Base-by-base conservation (phyloP, 2,329 filamentous ascomycete species). In the Xylariaceae sp. region DNA sequence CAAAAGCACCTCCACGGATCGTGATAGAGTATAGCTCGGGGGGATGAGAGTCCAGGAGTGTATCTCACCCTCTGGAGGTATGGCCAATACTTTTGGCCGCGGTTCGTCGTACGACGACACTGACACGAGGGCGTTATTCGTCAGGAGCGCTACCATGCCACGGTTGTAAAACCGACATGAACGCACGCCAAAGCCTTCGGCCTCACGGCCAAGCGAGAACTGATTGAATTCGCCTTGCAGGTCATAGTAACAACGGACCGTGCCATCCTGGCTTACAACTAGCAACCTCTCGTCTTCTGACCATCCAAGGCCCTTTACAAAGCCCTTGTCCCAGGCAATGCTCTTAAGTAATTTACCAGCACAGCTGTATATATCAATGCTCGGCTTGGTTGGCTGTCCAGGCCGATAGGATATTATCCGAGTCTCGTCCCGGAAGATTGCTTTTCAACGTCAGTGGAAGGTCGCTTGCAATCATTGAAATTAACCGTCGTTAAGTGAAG, bases 211-310 rank as follows among this genome's bases (percentile, higher is more conserved):
- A 0, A 99, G 77, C 1, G 89, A 92, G 71, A 97, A 99, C 54
- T 95, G 92, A 15, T 87, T 89, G 68, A 99, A 99, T 68, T 97
- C 92, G 58, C 88, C 89, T 69, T 96, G 88, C n/a, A 99, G 75
- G 66, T 94, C 89, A 69, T 91, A 85, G 67, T 92, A 96, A 70
- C 90, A 94, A 56, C 92, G 81, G 41, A 97, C 92, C 1, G 85
- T 92, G 21, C 94, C 94, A 67, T 99, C 92, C 49, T 88, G 83
- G 9, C 91, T 89, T 48, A 97, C 85, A 0, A 96, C 87, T 3
- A 99, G 76, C 44, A 99, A 79, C 68, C 88, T 87, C 76, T 99
- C 94, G 61, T 96, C 90, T 66, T 96, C 92, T 18, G 92, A 96
- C 94, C 94, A 99, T 32, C 94, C 94, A 18, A 99, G 79, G 1